These are phyloP conservation scores for Myxozyma geophila DNA, from an alignment of 805 yeast genomes.

Conservation along the genomic window DNA sequence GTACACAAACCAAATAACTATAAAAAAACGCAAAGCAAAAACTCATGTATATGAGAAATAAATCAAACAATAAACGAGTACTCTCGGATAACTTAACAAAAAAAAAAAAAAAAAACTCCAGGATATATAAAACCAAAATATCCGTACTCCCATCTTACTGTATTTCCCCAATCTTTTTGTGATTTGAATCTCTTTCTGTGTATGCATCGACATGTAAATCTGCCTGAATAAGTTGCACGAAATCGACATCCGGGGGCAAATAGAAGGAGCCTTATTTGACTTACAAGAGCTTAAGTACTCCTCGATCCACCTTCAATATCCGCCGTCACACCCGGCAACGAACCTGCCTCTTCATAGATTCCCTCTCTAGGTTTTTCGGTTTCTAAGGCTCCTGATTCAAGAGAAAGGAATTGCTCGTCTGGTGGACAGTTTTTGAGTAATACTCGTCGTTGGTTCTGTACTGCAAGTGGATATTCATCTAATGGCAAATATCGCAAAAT, in stretches of 20 bases:
- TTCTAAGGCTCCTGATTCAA: neutral
- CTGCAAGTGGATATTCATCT: conserved; percentile 13
- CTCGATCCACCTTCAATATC: too few relatives aligned
- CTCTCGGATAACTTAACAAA: neutral
- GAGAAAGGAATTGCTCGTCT: neutral
- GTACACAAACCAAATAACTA: neutral
- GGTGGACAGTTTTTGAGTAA: conserved; percentile 5
- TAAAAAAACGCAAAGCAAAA: neutral
- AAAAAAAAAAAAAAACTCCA: too few relatives aligned
- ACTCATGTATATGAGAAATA: neutral
- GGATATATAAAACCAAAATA: neutral
- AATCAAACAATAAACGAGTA: neutral
- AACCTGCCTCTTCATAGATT: neutral
- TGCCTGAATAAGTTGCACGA: too few relatives aligned
- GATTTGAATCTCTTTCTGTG: too few relatives aligned
- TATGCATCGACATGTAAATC: too few relatives aligned
- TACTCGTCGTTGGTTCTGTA: conserved; percentile 27
- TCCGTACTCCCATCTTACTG: too few relatives aligned
- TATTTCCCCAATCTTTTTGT: too few relatives aligned
- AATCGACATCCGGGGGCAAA: too few relatives aligned
- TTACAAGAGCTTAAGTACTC: too few relatives aligned
- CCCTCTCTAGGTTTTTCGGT: neutral
- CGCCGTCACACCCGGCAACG: too few relatives aligned
- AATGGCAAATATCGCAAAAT: conserved; percentile 52
- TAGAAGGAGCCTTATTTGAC: too few relatives aligned